Evolutionary conservation across 2,329 filamentous ascomycete species (phyloP).

Genomic region (Cladobotryum protrusum): DNA sequence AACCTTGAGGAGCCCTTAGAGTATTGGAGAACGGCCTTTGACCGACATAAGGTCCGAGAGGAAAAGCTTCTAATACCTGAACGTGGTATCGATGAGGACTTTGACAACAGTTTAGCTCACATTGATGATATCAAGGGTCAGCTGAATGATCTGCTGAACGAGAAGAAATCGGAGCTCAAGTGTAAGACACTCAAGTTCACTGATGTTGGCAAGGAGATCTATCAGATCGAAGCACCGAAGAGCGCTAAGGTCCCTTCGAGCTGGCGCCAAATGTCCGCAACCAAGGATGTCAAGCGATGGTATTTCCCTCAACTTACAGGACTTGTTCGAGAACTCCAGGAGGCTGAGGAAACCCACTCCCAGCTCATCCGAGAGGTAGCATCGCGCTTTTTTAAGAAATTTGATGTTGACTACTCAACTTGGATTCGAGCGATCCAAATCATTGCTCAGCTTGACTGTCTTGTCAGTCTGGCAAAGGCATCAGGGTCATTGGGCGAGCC

Average conservation of each 20-base stretch:
- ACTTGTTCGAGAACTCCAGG: constrained; percentile 81
- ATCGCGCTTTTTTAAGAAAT: constrained; percentile 74
- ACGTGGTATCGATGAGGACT: constrained; percentile 82
- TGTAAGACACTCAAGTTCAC: constrained; percentile 67
- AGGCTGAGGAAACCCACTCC: constrained; percentile 87
- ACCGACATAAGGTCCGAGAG: constrained; percentile 70
- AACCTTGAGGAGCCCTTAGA: constrained; percentile 66
- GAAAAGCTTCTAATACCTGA: constrained; percentile 80
- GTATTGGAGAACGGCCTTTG: constrained; percentile 89
- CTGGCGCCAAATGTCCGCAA: constrained; percentile 97
- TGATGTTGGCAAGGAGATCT: constrained; percentile 94
- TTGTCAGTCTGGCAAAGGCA: constrained; percentile 87
- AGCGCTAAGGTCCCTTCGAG: constrained; percentile 73
- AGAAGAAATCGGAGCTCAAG: constrained; percentile 66
- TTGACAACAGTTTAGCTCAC: constrained; percentile 72
- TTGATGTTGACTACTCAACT: constrained; percentile 76
- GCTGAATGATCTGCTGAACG: constrained; percentile 64
- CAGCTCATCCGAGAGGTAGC: constrained; percentile 87
- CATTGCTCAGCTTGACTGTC: constrained; percentile 85
- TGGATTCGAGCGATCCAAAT: constrained; percentile 91
- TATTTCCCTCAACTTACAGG: constrained; percentile 80
- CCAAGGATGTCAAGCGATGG: constrained; percentile 82
- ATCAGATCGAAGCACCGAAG: constrained; percentile 89
- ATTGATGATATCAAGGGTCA: constrained; percentile 71
- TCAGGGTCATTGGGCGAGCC: constrained; percentile 79